phyloP scores from a whole-genome alignment of 768 basidiomycete genomes.

The Podaxis pistillaris region DNA sequence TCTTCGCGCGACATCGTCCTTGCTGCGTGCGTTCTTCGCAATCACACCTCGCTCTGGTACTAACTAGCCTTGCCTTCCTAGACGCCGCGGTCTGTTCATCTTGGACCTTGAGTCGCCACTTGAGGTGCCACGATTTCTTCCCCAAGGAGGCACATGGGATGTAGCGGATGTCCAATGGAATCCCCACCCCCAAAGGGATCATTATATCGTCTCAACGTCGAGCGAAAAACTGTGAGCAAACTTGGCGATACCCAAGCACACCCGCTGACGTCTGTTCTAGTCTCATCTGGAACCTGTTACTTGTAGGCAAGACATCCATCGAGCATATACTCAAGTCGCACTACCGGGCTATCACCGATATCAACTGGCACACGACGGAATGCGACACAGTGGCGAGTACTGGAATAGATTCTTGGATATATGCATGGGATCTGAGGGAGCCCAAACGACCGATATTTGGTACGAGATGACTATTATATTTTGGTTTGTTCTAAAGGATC shows the following conservation, averaged over 20 bases:
- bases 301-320: slow-evolving; percentile 74
- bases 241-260: neutral
- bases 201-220: slow-evolving; percentile 86
- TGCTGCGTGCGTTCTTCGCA: slow-evolving; percentile 61
- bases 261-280: slow-evolving; percentile 30
- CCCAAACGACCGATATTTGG: slow-evolving; percentile 73
- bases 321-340: slow-evolving; percentile 85
- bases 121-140: slow-evolving; percentile 88
- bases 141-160: slow-evolving; percentile 96
- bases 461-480: slow-evolving; percentile 47
- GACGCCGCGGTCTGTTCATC: slow-evolving; percentile 89
- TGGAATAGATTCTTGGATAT: slow-evolving; percentile 91
- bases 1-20: slow-evolving; percentile 85
- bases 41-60: neutral
- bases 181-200: slow-evolving; percentile 69
- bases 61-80: slow-evolving; percentile 19
- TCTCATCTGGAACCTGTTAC: slow-evolving; percentile 91
- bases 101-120: slow-evolving; percentile 89
- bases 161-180: slow-evolving; percentile 95
- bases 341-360: slow-evolving; percentile 94
- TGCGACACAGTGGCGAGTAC: slow-evolving; percentile 86
- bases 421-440: slow-evolving; percentile 88
- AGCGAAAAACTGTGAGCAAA: slow-evolving; percentile 77
- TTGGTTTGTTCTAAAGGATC: neutral
- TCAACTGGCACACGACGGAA: slow-evolving; percentile 93